Evolutionary conservation across 2,329 filamentous ascomycete genomes (phyloP).

Genomic region (Cladophialophora chaetospira): DNA sequence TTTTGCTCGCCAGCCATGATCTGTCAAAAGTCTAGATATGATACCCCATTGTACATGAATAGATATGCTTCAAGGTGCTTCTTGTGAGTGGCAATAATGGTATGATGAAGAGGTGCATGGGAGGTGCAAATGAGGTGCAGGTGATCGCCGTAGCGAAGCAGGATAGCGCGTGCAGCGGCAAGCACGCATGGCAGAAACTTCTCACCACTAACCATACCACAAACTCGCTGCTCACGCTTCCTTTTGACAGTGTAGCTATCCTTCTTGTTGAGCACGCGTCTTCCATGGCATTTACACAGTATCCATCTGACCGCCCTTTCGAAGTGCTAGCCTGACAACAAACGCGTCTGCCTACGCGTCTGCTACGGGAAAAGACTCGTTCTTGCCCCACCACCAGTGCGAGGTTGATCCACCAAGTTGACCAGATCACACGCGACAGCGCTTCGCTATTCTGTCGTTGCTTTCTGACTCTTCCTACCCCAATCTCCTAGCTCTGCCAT

Average conservation of each 20-base stretch:
- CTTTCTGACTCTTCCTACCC: neutral
- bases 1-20: no score
- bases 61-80: neutral
- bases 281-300: neutral
- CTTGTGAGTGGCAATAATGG: no score
- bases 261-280: neutral
- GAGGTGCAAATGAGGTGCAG: no score
- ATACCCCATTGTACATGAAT: conserved; percentile 11
- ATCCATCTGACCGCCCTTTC: neutral
- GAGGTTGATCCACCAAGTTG: conserved; percentile 10
- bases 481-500: neutral
- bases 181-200: conserved; percentile 4
- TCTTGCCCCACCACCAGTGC: conserved; percentile 5
- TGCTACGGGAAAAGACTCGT: no score
- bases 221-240: neutral
- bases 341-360: conserved; percentile 24
- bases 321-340: neutral
- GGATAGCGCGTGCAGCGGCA: conserved; percentile 2
- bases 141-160: neutral
- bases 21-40: conserved; percentile 3
- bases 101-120: no score
- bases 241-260: neutral
- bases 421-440: conserved; percentile 13
- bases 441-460: conserved; percentile 7
- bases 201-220: neutral